Percentiles rank a stretch among this genome's conserved stretches.
These are phyloP conservation scores for Vigna hirtella DNA, from an alignment of 306 rosid species.

Conservation along the genomic window DNA sequence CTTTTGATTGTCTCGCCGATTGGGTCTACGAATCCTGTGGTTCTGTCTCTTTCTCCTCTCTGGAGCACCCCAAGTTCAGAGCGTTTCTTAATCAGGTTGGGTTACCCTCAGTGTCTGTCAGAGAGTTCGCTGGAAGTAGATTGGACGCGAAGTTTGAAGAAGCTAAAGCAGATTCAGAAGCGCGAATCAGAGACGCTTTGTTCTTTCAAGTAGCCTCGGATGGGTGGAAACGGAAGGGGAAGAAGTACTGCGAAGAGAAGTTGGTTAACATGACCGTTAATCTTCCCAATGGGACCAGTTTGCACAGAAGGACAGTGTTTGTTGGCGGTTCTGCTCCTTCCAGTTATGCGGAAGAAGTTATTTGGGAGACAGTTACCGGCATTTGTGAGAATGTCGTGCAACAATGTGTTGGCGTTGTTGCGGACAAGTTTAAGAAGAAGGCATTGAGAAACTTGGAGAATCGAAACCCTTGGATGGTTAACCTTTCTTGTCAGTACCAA, in stretches of 20 bases:
- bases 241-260: background rate
- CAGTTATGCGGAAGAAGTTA: background rate
- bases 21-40: background rate
- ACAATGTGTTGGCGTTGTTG: slow-evolving; percentile 91
- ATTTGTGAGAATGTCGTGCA: slow-evolving; percentile 77
- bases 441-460: slow-evolving; percentile 83
- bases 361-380: slow-evolving; percentile 56
- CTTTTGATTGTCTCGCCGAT: background rate
- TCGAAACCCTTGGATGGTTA: slow-evolving; percentile 93
- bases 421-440: slow-evolving; percentile 80
- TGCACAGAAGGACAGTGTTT: background rate
- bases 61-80: background rate
- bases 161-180: background rate
- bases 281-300: background rate
- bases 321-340: background rate
- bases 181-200: background rate
- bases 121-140: background rate
- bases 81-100: background rate
- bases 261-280: background rate
- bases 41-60: background rate
- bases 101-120: background rate
- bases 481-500: slow-evolving; percentile 87
- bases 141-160: background rate
- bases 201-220: background rate
- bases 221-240: background rate